phyloP scores from a whole-genome alignment of 106 monocot genomes.

The Apostasia ramifera region DNA sequence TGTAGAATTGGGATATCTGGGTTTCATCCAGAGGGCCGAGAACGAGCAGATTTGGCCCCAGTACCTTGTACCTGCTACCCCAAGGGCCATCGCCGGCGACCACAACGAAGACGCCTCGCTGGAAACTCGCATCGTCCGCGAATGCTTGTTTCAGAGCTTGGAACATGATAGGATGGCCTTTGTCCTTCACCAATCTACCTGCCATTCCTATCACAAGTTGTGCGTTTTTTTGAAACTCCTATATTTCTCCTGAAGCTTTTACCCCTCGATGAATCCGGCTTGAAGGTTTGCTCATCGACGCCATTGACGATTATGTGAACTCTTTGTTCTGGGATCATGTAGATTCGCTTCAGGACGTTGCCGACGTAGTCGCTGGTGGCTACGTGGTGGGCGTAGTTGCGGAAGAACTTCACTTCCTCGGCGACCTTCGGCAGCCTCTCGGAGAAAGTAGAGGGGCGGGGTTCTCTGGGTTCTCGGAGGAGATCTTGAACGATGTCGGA shows the following conservation, averaged over 20 bases:
- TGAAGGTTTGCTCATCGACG: conserved; percentile 66
- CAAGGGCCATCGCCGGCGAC: conserved; percentile 91
- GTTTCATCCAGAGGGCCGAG: conserved; percentile 57
- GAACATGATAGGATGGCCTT: conserved; percentile 81
- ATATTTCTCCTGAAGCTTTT: conserved; percentile 31
- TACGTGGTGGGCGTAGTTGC: conserved; percentile 65
- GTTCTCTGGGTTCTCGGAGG: conserved; percentile 31
- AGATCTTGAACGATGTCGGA: conserved; percentile 82
- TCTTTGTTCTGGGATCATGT: conserved; percentile 78
- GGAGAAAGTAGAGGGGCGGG: conserved; percentile 15
- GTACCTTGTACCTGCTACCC: conserved; percentile 52
- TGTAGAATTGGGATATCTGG: conserved; percentile 63
- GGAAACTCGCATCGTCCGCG: conserved; percentile 27
- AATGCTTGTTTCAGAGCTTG: conserved; percentile 58
- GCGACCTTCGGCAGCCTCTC: conserved; percentile 50
- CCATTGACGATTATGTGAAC: conserved; percentile 80
- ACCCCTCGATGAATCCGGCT: conserved; percentile 12
- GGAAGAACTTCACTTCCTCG: conserved; percentile 85
- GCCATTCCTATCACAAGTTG: conserved; percentile 66
- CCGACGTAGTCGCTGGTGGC: conserved; percentile 88
- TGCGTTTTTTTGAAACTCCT: conserved; percentile 48
- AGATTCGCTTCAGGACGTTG: conserved; percentile 70
- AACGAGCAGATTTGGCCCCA: conserved; percentile 43
- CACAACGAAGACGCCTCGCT: conserved; percentile 22
- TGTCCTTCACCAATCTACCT: conserved; percentile 82